Base-by-base conservation (phyloP, 176 grass and related monocot species). In the bread wheat (Triticum aestivum) region DNA sequence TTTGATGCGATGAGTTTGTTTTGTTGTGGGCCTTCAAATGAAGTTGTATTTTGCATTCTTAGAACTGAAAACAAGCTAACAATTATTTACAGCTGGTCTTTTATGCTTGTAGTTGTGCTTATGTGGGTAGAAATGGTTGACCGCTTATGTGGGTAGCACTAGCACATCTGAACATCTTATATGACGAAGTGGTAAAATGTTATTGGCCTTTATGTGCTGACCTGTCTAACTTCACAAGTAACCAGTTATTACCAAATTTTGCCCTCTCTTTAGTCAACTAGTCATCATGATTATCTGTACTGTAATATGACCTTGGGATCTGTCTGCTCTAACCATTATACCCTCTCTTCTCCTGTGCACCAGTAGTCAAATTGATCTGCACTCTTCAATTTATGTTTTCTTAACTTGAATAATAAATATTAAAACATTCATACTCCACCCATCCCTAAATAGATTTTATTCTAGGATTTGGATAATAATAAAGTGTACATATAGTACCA, bases 171-270 rank as follows among this genome's bases (percentile, higher is more conserved):
- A 47, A n/a, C 51, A 39, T 78, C 4, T 79, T 11, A 51, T 78
- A 10, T 72, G 24, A 33, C 2, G 10, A 62, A 61, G 65, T 86
- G 35, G 7, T 79, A 29, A 78, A 18, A 59, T 24, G 11, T 33
- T 86, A 49, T 47, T 29, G 29, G 51, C 65, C 11, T 54, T 79
- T 54, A 41, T 79, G 33, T 72, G 64, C 61, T 71, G 18, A 23
- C 34, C 33, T 79, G 42, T 38, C 73, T 71, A 79, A 61, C 68
- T 71, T 84, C 14, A 42, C 32, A 84, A 42, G 61, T 74, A 42
- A 84, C 52, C 35, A 56, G 23, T 68, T 82, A 23, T 37, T 26
- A 52, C 37, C 24, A 84, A 84, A 75, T 64, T 10, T 63, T 3
- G 35, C 39, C 51, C 67, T 73, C 23, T 26, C 4, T 84, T n/a